Evolutionary conservation across 345 rosid species (phyloP).

Genomic region (Balakata baccata): DNA sequence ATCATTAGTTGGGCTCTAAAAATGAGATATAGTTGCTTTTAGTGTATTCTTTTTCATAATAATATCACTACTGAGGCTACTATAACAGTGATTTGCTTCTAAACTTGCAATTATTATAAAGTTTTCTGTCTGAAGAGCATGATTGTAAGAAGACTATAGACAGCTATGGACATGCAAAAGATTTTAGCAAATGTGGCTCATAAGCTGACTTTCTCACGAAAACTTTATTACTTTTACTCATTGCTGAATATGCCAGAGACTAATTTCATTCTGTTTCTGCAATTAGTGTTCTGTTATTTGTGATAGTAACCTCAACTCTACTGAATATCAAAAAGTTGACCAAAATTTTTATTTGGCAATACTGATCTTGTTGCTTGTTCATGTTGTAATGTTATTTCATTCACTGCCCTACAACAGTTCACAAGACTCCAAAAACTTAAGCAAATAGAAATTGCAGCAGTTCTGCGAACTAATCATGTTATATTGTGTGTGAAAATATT

Average conservation of each 20-base stretch:
- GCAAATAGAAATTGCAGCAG: background rate
- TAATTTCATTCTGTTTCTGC: background rate
- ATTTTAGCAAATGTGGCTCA: background rate
- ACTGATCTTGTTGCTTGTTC: background rate
- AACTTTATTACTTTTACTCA: background rate
- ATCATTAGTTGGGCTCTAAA: conserved; percentile 33
- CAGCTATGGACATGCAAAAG: background rate
- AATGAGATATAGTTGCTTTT: conserved; percentile 25
- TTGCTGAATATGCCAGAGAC: background rate
- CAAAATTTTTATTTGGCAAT: background rate
- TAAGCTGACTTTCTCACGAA: background rate
- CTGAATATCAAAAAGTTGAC: background rate
- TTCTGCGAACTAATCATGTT: conserved; percentile 12
- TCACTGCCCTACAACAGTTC: background rate
- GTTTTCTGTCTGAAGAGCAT: no score
- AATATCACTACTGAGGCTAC: conserved; percentile 22
- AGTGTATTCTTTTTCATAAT: conserved; percentile 6
- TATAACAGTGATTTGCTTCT: conserved; percentile 13
- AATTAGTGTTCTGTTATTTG: background rate
- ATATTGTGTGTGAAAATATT: conserved; percentile 1
- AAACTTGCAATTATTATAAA: conserved; percentile 19
- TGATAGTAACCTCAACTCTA: background rate
- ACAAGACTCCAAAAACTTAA: background rate
- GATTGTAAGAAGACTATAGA: background rate
- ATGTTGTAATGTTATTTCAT: background rate